phyloP scores from a whole-genome alignment of 2,329 filamentous ascomycete genomes.

The Ophiobolus disseminans region DNA sequence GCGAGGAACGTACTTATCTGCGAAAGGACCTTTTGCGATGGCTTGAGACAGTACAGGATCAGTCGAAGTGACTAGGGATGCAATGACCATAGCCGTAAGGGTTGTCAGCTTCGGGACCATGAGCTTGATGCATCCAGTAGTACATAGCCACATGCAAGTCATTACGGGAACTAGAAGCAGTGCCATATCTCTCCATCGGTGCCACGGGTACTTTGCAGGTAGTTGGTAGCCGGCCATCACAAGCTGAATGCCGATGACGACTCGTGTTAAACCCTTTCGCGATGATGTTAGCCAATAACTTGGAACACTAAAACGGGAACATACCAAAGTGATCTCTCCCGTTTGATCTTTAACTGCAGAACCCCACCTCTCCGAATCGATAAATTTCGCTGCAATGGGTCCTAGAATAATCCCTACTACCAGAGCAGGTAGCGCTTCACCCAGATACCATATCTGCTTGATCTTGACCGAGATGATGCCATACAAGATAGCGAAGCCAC shows the following conservation, averaged over 20 bases:
- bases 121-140: constrained; percentile 62
- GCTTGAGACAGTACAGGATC: constrained; percentile 69
- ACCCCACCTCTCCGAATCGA: constrained; percentile 55
- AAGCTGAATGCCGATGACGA: constrained; percentile 69
- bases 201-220: constrained; percentile 62
- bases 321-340: constrained; percentile 53
- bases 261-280: constrained; percentile 58
- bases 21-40: constrained; percentile 68
- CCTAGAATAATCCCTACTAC: constrained; percentile 62
- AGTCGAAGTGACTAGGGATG: constrained; percentile 67
- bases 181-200: constrained; percentile 61
- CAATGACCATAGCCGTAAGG: constrained; percentile 61
- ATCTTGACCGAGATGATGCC: constrained; percentile 62
- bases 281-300: not conserved
- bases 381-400: constrained; percentile 61
- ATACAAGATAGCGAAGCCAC: constrained; percentile 58
- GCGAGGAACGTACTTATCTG: constrained; percentile 67
- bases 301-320: constrained; percentile 1
- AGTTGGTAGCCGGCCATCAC: constrained; percentile 69
- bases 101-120: constrained; percentile 63
- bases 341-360: constrained; percentile 41
- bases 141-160: constrained; percentile 68
- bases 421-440: constrained; percentile 60
- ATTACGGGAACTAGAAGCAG: constrained; percentile 66
- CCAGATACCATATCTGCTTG: constrained; percentile 62